Conservation (phyloP, 768 basidiomycete species). For the Suillus fuscotomentosus region DNA sequence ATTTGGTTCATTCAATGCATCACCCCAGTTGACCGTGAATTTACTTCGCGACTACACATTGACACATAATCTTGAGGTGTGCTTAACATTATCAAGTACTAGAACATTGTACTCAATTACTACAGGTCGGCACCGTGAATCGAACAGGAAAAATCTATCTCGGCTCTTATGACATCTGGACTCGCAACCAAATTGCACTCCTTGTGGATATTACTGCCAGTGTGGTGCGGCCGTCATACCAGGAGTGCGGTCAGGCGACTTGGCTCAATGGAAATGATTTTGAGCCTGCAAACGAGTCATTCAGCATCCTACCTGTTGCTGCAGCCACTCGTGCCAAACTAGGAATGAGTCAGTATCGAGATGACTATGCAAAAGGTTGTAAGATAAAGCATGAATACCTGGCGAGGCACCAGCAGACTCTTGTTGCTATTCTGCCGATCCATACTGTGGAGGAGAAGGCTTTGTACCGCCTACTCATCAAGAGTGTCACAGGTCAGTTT, state of each 20-base stretch:
- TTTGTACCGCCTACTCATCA: slow-evolving; percentile 17
- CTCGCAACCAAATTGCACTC: slow-evolving; percentile 14
- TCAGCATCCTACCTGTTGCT: slow-evolving; percentile 8
- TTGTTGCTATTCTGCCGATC: slow-evolving; percentile 25
- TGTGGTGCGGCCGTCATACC: background rate
- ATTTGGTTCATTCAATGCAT: slow-evolving; percentile 16
- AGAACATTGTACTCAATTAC: too few species aligned
- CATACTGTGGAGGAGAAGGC: slow-evolving; percentile 23
- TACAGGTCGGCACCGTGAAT: slow-evolving; percentile 23
- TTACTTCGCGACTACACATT: slow-evolving; percentile 22
- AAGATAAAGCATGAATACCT: background rate
- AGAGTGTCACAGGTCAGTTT: background rate
- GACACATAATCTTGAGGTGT: slow-evolving; percentile 26
- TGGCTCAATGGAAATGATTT: slow-evolving; percentile 17
- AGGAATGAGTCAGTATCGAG: slow-evolving; percentile 16
- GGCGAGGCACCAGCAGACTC: slow-evolving; percentile 9
- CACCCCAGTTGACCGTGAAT: slow-evolving; percentile 20
- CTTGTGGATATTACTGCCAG: background rate
- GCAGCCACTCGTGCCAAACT: background rate
- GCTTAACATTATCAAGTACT: too few species aligned
- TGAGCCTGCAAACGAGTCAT: slow-evolving; percentile 7
- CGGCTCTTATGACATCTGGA: slow-evolving; percentile 25
- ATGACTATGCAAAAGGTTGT: slow-evolving; percentile 1
- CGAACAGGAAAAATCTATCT: slow-evolving; percentile 19
- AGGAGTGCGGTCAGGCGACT: background rate